phyloP scores from a whole-genome alignment of 352 stramenopile species.

The Phytophthora hybrid region DNA sequence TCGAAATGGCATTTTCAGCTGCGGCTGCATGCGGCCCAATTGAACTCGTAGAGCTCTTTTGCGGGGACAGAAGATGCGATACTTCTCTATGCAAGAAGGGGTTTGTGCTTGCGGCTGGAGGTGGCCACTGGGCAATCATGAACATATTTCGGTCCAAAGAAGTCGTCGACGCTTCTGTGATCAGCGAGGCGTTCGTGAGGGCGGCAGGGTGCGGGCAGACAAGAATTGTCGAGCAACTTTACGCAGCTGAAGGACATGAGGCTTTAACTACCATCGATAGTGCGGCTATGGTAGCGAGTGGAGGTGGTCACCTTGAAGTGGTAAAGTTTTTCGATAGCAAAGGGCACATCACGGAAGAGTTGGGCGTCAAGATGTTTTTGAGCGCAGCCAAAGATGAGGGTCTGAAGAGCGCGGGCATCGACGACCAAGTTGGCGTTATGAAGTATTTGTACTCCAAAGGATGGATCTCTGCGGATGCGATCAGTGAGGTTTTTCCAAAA shows the following conservation, averaged over 20 bases:
- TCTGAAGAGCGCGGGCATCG: not conserved
- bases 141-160: conserved; percentile 1
- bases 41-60: conserved; percentile 4
- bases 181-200: not conserved
- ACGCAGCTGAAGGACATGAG: not conserved
- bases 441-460: conserved; percentile 2
- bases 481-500: not conserved
- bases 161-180: not conserved
- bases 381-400: not conserved
- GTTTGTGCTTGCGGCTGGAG: not conserved
- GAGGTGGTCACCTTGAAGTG: conserved; percentile 6
- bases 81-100: not conserved
- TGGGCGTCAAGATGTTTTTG: not conserved
- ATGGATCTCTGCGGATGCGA: not conserved
- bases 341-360: not conserved
- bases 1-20: conserved; percentile 2
- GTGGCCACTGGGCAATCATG: not conserved
- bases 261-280: not conserved
- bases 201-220: not conserved
- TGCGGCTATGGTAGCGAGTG: not conserved
- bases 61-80: not conserved
- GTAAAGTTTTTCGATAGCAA: not conserved
- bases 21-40: not conserved
- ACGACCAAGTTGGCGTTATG: conserved; percentile 7
- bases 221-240: not conserved